These are phyloP conservation scores for Serendipita indica DNA, from an alignment of 768 basidiomycete genomes.

Conservation along the genomic window DNA sequence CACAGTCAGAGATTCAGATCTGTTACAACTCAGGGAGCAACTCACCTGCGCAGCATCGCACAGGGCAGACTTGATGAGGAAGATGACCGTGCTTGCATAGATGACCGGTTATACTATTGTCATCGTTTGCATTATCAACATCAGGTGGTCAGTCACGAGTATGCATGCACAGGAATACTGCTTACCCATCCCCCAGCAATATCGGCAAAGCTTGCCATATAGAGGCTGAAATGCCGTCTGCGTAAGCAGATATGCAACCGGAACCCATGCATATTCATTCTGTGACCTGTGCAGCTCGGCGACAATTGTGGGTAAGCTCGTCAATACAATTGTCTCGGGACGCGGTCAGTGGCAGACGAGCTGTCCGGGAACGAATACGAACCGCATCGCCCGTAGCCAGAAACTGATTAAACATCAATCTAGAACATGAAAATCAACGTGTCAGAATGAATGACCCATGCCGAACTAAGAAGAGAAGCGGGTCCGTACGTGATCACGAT, in stretches of 20 bases:
- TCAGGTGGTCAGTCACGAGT: too few relatives aligned
- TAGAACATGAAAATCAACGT: conserved; percentile 53
- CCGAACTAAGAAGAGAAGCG: too few relatives aligned
- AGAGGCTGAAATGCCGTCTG: conserved; percentile 77
- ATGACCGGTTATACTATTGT: conserved; percentile 33
- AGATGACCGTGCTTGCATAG: conserved; percentile 57
- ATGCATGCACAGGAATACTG: too few relatives aligned
- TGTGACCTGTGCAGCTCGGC: conserved; percentile 53
- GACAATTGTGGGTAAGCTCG: conserved; percentile 66
- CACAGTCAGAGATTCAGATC: conserved; percentile 12
- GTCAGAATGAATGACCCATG: background rate
- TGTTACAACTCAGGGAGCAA: conserved; percentile 10
- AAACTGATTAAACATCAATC: conserved; percentile 26
- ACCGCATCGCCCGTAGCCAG: conserved; percentile 79
- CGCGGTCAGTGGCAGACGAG: conserved; percentile 13
- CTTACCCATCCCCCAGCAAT: conserved; percentile 64
- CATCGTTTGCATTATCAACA: background rate
- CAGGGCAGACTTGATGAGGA: conserved; percentile 61
- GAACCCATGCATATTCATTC: conserved; percentile 73
- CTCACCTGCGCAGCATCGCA: conserved; percentile 60
- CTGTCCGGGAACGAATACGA: conserved; percentile 19
- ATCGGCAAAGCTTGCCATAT: conserved; percentile 67
- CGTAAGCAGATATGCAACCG: conserved; percentile 68
- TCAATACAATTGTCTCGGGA: conserved; percentile 58
- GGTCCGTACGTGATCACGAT: background rate